Conservation (phyloP, 352 stramenopile species). For the Globisporangium radiosum region DNA sequence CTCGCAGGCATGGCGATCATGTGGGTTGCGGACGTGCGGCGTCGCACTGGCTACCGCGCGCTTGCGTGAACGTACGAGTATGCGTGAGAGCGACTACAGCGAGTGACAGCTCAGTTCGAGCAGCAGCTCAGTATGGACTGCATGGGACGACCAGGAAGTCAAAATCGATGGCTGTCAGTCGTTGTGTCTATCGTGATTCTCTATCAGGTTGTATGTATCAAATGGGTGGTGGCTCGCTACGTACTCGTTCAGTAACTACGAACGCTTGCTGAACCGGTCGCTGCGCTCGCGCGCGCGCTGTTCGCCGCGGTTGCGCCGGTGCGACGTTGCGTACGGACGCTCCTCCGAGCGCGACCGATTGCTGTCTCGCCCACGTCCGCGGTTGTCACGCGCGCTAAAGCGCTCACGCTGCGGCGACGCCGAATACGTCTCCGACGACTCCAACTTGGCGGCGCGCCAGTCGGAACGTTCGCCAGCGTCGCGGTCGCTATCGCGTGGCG, state of each 20-base stretch:
- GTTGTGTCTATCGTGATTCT: neutral
- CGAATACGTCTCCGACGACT: neutral
- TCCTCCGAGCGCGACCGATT: conserved; percentile 2
- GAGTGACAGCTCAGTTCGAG: too few species aligned
- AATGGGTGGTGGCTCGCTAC: too few species aligned
- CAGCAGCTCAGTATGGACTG: too few species aligned
- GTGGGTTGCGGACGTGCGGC: conserved; percentile 23
- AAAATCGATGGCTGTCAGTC: neutral
- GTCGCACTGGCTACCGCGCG: conserved; percentile 24
- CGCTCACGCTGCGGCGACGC: neutral
- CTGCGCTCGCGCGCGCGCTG: conserved; percentile 11
- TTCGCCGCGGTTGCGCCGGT: conserved; percentile 11
- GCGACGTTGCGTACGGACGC: conserved; percentile 6
- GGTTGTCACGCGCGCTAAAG: neutral
- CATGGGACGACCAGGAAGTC: too few species aligned
- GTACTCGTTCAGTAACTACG: neutral
- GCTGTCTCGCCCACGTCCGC: neutral
- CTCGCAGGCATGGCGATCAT: conserved; percentile 24
- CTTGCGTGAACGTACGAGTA: conserved; percentile 10
- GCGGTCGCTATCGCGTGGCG: neutral
- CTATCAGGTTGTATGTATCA: too few species aligned
- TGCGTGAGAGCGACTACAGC: neutral
- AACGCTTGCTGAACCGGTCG: conserved; percentile 11
- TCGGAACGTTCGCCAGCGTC: conserved; percentile 1
- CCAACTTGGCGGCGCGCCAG: neutral